phyloP scores from a whole-genome alignment of 805 yeast species.

The Teunomyces lycoperdinae region DNA sequence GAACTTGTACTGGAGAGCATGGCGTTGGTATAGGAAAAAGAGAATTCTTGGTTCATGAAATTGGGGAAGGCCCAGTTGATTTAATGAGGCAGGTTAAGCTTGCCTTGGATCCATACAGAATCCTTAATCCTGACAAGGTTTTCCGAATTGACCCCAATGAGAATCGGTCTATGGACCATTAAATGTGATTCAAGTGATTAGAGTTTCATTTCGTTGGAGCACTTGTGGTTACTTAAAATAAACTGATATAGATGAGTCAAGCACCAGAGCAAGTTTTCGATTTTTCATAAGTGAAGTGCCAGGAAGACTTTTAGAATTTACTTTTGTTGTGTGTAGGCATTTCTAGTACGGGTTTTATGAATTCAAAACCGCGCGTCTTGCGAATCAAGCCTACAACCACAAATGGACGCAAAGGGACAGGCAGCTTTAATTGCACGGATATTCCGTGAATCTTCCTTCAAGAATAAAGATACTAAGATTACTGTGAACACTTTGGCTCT shows the following conservation, averaged over 20 bases:
- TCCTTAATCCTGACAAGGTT: constrained; percentile 23
- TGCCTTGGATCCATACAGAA: constrained; percentile 20
- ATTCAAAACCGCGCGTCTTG: background rate
- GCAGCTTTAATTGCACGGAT: constrained; percentile 45
- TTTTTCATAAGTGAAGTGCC: too few species aligned
- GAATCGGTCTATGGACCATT: constrained; percentile 3
- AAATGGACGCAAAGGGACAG: constrained; percentile 1
- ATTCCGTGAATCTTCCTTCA: constrained; percentile 51
- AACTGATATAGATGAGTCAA: too few species aligned
- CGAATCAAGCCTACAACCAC: background rate
- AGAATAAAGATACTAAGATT: constrained; percentile 44
- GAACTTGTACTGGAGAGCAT: constrained; percentile 24
- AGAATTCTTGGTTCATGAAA: constrained; percentile 17
- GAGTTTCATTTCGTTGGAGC: too few species aligned
- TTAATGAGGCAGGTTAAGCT: constrained; percentile 20
- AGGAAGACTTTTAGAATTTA: too few species aligned
- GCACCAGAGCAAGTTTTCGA: too few species aligned
- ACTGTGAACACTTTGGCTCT: constrained; percentile 48
- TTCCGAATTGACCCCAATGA: constrained; percentile 19
- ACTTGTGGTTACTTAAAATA: too few species aligned
- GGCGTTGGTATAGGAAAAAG: constrained; percentile 24
- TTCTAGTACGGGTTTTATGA: too few species aligned
- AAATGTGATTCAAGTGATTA: too few species aligned
- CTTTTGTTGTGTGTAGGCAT: background rate
- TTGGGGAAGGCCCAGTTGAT: constrained; percentile 18